Base-by-base conservation (phyloP, 208 protist genomes). In the Crithidia acanthocephali region DNA sequence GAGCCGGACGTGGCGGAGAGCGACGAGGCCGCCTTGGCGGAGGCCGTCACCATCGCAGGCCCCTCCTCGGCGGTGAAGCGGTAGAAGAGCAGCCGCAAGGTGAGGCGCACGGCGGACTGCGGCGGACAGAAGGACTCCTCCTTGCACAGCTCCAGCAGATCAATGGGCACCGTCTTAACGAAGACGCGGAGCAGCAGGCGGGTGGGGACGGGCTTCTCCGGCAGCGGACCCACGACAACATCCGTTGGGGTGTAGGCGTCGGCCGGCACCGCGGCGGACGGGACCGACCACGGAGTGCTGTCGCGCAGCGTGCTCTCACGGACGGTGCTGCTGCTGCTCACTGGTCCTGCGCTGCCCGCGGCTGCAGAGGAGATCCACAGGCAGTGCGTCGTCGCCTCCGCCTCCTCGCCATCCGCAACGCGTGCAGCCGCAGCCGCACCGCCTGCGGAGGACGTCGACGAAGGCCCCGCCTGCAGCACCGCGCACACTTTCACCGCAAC, bases 111-210 rank as follows among this genome's bases (percentile, higher is more conserved):
- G 13, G 70, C 80, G n/a, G 67, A 58, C 45, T 68, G 64, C 11
- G 85, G 48, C 3, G 84, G 85, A 32, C 59, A 74, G 48, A 83
- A 84, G 16, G 59, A 72, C 40, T 76, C 57, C 32, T 75, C 78
- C 45, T 80, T 71, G 52, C 56, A 80, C 37, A 77, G 64, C 40
- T 72, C 40, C 50, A 86, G 72, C 16, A 94, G 51, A 13, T 88
- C 80, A 27, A 58, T 59, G 0, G 89, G 78, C 2, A 85, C 80
- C 37, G 89, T 90, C 40, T 86, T 88, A 11, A 92, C 71, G 69
- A 92, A 88, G 28, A 88, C 63, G 15, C 79, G 85, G 60, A 94
- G 53, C 18, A n/a, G 35, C 50, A 84, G 47, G 2, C 71, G 64
- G 16, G 45, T 55, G 4, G 59, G 59, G 45, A 44, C 20, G 27